phyloP scores from a whole-genome alignment of 2,329 filamentous ascomycete genomes.

The Chrysosporium queenslandicum region DNA sequence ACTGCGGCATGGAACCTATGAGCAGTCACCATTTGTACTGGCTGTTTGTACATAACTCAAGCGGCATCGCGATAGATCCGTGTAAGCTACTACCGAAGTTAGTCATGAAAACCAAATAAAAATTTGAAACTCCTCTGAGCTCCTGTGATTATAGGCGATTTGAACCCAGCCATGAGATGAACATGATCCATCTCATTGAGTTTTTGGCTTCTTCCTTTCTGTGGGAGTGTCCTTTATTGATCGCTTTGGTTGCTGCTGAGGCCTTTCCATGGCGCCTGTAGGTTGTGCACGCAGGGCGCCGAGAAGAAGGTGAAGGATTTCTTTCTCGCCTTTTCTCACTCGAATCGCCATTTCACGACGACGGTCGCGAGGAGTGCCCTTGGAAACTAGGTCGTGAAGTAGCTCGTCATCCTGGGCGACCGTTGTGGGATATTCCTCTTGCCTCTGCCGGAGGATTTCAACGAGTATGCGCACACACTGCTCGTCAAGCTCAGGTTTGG shows the following conservation, averaged over 20 bases:
- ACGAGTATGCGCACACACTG: constrained; percentile 28
- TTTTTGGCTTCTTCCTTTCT: constrained; percentile 15
- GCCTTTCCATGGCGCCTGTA: neutral
- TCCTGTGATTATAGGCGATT: neutral
- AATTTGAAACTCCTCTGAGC: constrained; percentile 16
- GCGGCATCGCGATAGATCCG: constrained; percentile 12
- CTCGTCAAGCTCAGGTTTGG: constrained; percentile 26
- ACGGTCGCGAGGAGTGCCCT: constrained; percentile 13
- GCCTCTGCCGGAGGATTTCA: constrained; percentile 27
- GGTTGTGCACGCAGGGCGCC: constrained; percentile 24
- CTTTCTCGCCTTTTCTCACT: constrained; percentile 64
- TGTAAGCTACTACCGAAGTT: constrained; percentile 16
- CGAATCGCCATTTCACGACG: constrained; percentile 51
- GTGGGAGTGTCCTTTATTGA: constrained; percentile 14
- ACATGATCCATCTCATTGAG: constrained; percentile 12
- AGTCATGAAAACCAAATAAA: constrained; percentile 15
- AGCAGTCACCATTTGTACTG: neutral
- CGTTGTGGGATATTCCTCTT: constrained; percentile 44
- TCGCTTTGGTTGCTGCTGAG: constrained; percentile 21
- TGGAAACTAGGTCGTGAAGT: constrained; percentile 27
- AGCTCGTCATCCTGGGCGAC: constrained; percentile 43
- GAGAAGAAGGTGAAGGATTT: constrained; percentile 50
- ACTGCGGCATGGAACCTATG: neutral
- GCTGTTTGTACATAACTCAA: constrained; percentile 16
- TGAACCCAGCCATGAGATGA: neutral